Evolutionary conservation across 176 grass and related monocot genomes (phyloP), one percentile per base, ranked within the genome.

Genomic region (Carex cristatella): DNA sequence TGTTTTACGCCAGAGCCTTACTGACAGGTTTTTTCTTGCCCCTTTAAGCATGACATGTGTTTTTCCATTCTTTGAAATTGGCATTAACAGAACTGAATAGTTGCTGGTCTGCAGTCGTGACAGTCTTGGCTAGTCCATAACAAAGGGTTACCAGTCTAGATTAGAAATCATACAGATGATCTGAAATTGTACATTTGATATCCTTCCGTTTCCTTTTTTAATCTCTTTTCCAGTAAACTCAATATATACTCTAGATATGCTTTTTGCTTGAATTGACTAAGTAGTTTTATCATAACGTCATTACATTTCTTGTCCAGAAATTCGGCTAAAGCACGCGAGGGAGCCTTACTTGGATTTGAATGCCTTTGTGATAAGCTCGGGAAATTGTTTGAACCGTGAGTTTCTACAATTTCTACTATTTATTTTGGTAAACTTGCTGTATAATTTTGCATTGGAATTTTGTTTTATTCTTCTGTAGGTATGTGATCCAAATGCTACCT

Each of bases 301-400:
- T 88, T 61, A 65, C 28, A 65, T 70, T 87, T 60, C 2, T 77
- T 82, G 13, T 33, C 55, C 81, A 98, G 95, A 89, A 92, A 82
- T 80, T 90, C 89, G 53, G 95, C 95, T 75, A 98, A 94, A 87
- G 92, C 95, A 84, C 95, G 95, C 71, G 95, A 98, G 91, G 95
- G 95, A 84, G 93, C 91, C 65, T 92, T 98, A 75, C 95, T 98
- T 88, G 95, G 93, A 88, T 98, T 98, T 85, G 95, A 98, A 81
- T 98, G 95, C 83, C 85, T 98, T n/a, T 98, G 95, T 79, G 95
- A 98, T 79, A 98, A 98, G 86, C 93, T 98, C 19, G 93, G 95
- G 64, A 93, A 61, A 89, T 85, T 98, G 86, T 98, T 98, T 87
- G 95, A 98, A 78, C 95, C 95, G 95, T 98, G 88, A 98, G 95